These are phyloP conservation scores for Alternaria ventricosa DNA, from an alignment of 2,329 filamentous ascomycete genomes.

Conservation along the genomic window DNA sequence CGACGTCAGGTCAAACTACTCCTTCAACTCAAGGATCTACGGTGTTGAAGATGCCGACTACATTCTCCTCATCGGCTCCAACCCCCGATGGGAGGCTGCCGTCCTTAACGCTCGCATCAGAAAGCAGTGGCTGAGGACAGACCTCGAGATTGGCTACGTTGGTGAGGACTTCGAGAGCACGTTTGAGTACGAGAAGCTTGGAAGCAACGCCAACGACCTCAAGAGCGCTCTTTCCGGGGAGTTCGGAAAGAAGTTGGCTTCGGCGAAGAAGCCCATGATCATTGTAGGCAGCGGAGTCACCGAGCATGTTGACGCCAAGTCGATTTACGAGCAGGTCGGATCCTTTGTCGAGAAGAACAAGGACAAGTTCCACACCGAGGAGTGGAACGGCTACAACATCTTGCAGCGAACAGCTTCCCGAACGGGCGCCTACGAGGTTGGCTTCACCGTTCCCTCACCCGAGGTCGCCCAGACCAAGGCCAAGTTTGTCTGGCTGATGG, in stretches of 20 bases:
- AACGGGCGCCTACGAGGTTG: slow-evolving; percentile 92
- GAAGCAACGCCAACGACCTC: slow-evolving; percentile 76
- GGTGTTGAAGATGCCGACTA: slow-evolving; percentile 93
- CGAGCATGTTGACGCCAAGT: slow-evolving; percentile 89
- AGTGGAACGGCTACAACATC: slow-evolving; percentile 98
- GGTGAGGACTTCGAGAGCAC: slow-evolving; percentile 92
- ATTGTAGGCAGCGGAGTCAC: slow-evolving; percentile 91
- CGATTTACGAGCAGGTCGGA: slow-evolving; percentile 90
- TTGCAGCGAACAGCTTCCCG: slow-evolving; percentile 92
- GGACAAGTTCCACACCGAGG: slow-evolving; percentile 81
- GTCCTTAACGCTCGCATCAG: slow-evolving; percentile 95
- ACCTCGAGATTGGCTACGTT: slow-evolving; percentile 89
- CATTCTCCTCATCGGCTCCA: slow-evolving; percentile 92
- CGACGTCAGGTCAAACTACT: slow-evolving; percentile 91
- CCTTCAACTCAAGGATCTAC: slow-evolving; percentile 94
- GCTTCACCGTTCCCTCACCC: slow-evolving; percentile 85
- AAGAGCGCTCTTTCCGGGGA: slow-evolving; percentile 84
- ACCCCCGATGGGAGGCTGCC: slow-evolving; percentile 92
- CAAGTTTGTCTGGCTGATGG: slow-evolving; percentile 96
- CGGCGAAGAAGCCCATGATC: slow-evolving; percentile 94
- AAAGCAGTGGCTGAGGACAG: slow-evolving; percentile 96
- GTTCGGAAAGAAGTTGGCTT: slow-evolving; percentile 90
- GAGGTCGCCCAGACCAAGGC: slow-evolving; percentile 83
- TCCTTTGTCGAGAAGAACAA: slow-evolving; percentile 93
- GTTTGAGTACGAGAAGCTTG: slow-evolving; percentile 93